phyloP scores from a whole-genome alignment of 768 basidiomycete genomes.

The Mycena latifolia region DNA sequence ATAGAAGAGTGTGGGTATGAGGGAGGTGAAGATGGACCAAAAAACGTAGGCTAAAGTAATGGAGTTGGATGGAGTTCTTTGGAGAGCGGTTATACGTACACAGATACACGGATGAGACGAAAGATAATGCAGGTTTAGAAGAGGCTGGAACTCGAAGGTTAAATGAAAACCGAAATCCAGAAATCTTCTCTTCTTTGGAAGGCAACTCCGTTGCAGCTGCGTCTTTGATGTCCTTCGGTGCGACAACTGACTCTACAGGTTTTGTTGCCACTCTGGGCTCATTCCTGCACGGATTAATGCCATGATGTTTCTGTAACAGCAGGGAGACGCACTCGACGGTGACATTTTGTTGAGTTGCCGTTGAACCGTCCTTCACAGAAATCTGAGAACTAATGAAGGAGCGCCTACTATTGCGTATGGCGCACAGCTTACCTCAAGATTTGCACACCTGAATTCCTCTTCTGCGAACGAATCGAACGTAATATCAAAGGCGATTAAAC shows the following conservation, averaged over 20 bases:
- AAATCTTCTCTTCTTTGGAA: neutral
- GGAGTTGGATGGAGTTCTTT: slow-evolving; percentile 12
- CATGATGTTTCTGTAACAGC: neutral
- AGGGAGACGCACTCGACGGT: neutral
- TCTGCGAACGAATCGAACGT: slow-evolving; percentile 77
- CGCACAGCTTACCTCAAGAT: slow-evolving; percentile 61
- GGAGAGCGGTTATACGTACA: slow-evolving; percentile 56
- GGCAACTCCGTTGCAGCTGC: neutral
- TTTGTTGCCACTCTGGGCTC: neutral
- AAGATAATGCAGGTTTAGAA: slow-evolving; percentile 41
- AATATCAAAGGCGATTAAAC: slow-evolving; percentile 79
- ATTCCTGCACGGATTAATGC: neutral
- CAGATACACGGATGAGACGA: slow-evolving; percentile 63
- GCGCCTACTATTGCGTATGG: neutral
- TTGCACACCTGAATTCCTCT: slow-evolving; percentile 66
- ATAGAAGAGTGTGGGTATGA: slow-evolving; percentile 88
- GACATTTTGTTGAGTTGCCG: neutral
- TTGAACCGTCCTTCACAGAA: slow-evolving; percentile 38
- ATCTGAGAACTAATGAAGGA: slow-evolving; percentile 39
- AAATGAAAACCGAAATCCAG: neutral
- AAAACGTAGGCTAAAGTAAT: slow-evolving; percentile 74
- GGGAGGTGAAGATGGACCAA: slow-evolving; percentile 86
- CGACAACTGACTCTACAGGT: neutral
- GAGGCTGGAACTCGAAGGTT: slow-evolving; percentile 7
- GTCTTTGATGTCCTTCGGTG: slow-evolving; percentile 4